Evolutionary conservation across 2,329 filamentous ascomycete species (phyloP).

Genomic region (Stagonosporopsis tanaceti): DNA sequence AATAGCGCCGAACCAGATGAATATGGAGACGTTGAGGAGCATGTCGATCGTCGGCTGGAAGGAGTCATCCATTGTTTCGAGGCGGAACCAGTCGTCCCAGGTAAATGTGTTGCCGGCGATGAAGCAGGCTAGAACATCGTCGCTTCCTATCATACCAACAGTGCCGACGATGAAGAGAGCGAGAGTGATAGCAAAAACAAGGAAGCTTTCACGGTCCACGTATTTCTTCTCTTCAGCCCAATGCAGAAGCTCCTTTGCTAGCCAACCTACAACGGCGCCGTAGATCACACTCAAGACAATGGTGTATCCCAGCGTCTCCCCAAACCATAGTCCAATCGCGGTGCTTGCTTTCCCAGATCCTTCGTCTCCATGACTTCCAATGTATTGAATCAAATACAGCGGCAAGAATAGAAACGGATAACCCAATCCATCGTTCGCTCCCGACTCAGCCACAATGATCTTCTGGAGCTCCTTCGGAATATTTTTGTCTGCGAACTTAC

Average conservation of each 20-base stretch:
- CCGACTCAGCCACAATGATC: conserved; percentile 73
- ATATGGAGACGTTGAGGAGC: conserved; percentile 87
- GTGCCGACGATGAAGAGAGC: conserved; percentile 88
- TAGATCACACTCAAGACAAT: conserved; percentile 82
- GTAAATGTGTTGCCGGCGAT: conserved; percentile 91
- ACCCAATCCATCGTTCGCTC: conserved; percentile 86
- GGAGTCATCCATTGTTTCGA: conserved; percentile 87
- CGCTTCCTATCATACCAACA: conserved; percentile 84
- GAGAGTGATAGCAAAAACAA: conserved; percentile 84
- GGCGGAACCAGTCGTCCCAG: conserved; percentile 88
- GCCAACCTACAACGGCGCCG: conserved; percentile 78
- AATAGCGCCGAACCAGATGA: conserved; percentile 78
- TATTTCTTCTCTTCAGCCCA: conserved; percentile 83
- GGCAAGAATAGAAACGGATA: conserved; percentile 90
- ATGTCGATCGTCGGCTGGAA: conserved; percentile 96
- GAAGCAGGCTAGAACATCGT: conserved; percentile 91
- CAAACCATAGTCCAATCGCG: conserved; percentile 83
- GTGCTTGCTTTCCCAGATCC: conserved; percentile 61
- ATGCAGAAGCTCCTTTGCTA: conserved; percentile 82
- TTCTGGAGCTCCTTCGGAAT: conserved; percentile 82
- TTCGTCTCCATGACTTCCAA: conserved; percentile 58
- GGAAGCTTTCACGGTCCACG: conserved; percentile 85
- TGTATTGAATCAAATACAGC: conserved; percentile 82
- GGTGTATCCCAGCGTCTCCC: conserved; percentile 83
- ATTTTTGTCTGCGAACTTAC: conserved; percentile 90